Base-by-base conservation (phyloP, 805 yeast genomes). In the Saccharomycopsis vini region DNA sequence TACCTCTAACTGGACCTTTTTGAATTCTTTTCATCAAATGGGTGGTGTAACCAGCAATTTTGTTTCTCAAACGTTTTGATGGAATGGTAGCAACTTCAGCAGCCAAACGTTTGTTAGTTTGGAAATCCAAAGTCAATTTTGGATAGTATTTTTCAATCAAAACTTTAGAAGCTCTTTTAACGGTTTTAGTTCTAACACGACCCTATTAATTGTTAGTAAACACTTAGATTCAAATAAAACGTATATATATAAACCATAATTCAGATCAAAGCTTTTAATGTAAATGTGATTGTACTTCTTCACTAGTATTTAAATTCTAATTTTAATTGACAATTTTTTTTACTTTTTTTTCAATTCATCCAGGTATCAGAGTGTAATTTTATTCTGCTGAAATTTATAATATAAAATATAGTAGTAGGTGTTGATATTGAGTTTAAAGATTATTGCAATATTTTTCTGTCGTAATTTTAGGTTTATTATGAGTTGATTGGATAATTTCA, bases 1-100 rank as follows among this genome's bases (percentile, higher is more conserved):
- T 94, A 78, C 99, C 99, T 82, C 97, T 89, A 64, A 92, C 99
- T 79, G 99, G 99, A 71, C 99, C 99, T 81, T 90, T 92, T 77
- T 94, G 97, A 69, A 92, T 92, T 80, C 99, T 89, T 81, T 87
- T 92, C 98, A 92, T 94, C 73, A 92, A 82, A 75, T 92, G 99
- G 67, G 98, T 92, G 74, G 98, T 92, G 95, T 90, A 92, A 72
- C 99, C 99, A 71, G 99, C 98, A 66, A 92, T 94, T 87, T 92
- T 92, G 92, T 92, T 92, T 81, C 99, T 92, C 73, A 92, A 84
- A 77, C 99, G 87, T 84, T 92, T 92, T 66, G 98, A 87, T 73
- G 90, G 97, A 69, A 92, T 94, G 72, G 85, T 89, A 60, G 99
- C 98, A 64, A 92, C 89, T 75, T 94, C 96, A 65, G 87, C 83